phyloP scores from a whole-genome alignment of 2,329 filamentous ascomycete species.

The Sclerotinia sclerotiorum region DNA sequence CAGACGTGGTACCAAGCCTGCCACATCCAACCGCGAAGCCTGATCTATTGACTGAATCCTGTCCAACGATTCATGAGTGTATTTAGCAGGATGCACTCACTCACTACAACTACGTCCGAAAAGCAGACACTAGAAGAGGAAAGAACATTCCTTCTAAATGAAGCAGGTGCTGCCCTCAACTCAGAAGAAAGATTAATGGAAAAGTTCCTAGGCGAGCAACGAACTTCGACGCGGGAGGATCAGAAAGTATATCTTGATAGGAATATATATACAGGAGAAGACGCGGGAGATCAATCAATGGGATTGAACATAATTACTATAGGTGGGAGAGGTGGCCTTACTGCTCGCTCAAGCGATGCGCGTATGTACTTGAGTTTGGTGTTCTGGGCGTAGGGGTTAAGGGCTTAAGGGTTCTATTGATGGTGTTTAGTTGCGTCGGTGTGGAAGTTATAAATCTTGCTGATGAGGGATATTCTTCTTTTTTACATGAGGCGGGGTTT shows the following conservation, averaged over 20 bases:
- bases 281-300: background rate
- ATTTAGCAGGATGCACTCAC: background rate
- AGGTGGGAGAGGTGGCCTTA: too few relatives aligned
- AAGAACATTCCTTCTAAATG: too few relatives aligned
- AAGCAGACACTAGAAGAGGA: background rate
- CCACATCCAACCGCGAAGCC: background rate
- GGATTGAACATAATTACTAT: background rate
- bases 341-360: background rate
- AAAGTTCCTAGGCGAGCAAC: background rate
- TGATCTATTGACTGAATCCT: background rate
- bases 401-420: background rate
- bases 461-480: background rate
- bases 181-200: background rate
- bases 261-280: background rate
- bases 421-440: background rate
- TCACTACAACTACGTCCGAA: background rate
- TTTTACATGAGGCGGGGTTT: background rate
- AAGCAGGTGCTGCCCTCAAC: background rate
- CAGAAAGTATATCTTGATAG: background rate
- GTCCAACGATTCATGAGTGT: background rate
- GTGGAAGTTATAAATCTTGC: background rate
- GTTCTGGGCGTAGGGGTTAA: background rate
- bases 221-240: background rate
- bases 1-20: background rate
- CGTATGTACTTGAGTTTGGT: background rate